Evolutionary conservation across 2,329 filamentous ascomycete species (phyloP), one percentile per base, ranked within the genome.

Genomic region (Neopestalotiopsis sp.): DNA sequence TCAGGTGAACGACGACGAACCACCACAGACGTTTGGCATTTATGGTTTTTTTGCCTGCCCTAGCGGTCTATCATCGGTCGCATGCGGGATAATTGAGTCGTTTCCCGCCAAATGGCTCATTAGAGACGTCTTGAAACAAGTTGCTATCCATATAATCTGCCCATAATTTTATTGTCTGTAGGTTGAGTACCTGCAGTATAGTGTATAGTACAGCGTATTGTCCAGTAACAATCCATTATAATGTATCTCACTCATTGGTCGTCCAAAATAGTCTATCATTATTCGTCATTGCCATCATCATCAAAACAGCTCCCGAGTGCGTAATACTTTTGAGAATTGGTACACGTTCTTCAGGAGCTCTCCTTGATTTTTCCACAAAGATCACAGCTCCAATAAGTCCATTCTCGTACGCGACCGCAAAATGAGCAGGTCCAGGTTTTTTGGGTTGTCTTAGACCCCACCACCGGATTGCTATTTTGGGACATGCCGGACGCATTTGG

Each of bases 351-450:
- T 65, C 24, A 28, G 3, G 85, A 87, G 69, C 76, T 83, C 12
- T 85, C 81, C 77, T 89, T 89, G 78, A 89, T 83, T 71, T 79
- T 82, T 2, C 86, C 86, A 74, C 88, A 90, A 3, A 81, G 77
- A 20, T 83, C 84, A 72, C 88, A 90, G 30, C 84, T 86, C 87
- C 87, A 89, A 86, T 86, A 89, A 71, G 84, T 81, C 59, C 81
- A 79, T 68, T 88, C 85, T 80, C 89, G 87, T 32, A 79, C 75
- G 2, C 81, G 85, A 9, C 82, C 83, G 71, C 88, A 90, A 67
- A 82, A 81, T 17, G 81, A 82, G 71, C 88, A 90, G 40, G 79
- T 79, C 88, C 88, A 90, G 1, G 79, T 81, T 5, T 38, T 38
- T 38, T 7, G 6, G 34, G 75, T 67, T 20, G 79, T 80, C 5